Conservation (phyloP, 495 filamentous ascomycete species). For the Glonium stellatum region DNA sequence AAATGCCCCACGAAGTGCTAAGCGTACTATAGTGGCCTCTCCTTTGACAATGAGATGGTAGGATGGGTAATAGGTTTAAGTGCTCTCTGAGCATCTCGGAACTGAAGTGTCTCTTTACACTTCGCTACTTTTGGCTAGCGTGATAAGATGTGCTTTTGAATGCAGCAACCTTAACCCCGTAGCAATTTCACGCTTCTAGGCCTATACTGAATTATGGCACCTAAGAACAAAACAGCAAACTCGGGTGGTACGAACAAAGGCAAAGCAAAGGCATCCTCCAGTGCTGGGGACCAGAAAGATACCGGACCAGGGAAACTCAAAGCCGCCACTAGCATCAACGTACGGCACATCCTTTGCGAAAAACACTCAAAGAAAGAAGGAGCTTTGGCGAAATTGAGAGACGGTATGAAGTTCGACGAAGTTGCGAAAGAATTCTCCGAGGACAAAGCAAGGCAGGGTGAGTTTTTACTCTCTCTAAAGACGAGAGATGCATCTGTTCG, state of each 20-base stretch:
- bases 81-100: too few species aligned
- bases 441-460: slow-evolving; percentile 81
- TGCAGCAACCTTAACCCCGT: too few species aligned
- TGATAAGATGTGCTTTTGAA: too few species aligned
- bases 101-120: too few species aligned
- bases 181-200: too few species aligned
- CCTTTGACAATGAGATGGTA: too few species aligned
- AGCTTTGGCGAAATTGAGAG: slow-evolving; percentile 67
- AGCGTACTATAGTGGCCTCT: too few species aligned
- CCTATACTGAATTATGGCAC: slow-evolving; percentile 37
- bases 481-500: not conserved
- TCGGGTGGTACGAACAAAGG: slow-evolving; percentile 30
- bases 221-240: slow-evolving; percentile 46
- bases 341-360: slow-evolving; percentile 85
- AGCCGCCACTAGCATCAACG: slow-evolving; percentile 72
- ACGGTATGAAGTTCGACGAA: slow-evolving; percentile 79
- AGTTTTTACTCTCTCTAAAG: not conserved
- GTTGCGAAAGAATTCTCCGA: slow-evolving; percentile 81
- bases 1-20: too few species aligned
- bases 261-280: slow-evolving; percentile 33
- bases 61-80: too few species aligned
- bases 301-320: slow-evolving; percentile 47
- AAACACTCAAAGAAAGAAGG: slow-evolving; percentile 87
- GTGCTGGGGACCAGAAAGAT: slow-evolving; percentile 42
- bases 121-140: too few species aligned